Evolutionary conservation across 2,329 filamentous ascomycete species (phyloP).

Genomic region (Aureobasidium sp.): DNA sequence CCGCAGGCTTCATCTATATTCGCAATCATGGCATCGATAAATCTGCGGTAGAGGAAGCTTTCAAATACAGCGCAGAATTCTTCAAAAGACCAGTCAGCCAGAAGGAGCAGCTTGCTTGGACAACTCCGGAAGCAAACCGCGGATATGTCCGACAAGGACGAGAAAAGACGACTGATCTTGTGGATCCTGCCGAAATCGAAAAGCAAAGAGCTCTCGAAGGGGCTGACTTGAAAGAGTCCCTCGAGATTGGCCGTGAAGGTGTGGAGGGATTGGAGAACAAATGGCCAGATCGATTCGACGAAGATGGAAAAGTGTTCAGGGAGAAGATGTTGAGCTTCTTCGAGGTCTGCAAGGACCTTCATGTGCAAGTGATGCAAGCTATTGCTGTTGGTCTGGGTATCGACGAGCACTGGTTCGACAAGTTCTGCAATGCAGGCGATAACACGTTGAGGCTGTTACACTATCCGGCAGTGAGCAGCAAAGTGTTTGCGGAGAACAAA

Average conservation of each 20-base stretch:
- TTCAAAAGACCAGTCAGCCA: constrained; percentile 53
- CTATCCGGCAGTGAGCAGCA: constrained; percentile 47
- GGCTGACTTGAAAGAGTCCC: constrained; percentile 49
- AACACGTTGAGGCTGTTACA: constrained; percentile 43
- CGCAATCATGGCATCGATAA: constrained; percentile 65
- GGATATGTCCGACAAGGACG: constrained; percentile 44
- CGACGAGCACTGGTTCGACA: constrained; percentile 72
- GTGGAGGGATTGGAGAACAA: constrained; percentile 60
- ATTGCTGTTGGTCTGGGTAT: constrained; percentile 52
- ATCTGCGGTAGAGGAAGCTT: constrained; percentile 24
- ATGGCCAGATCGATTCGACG: constrained; percentile 53
- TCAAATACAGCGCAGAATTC: constrained; percentile 53
- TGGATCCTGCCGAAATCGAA: constrained; percentile 48
- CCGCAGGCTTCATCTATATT: constrained; percentile 82
- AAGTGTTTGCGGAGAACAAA: constrained; percentile 43
- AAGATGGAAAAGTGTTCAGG: constrained; percentile 57
- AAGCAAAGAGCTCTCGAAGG: constrained; percentile 42
- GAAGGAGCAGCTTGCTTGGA: constrained; percentile 62
- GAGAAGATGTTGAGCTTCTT: constrained; percentile 68
- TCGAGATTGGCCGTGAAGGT: constrained; percentile 54
- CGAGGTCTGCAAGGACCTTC: constrained; percentile 61
- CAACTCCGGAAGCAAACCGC: constrained; percentile 39
- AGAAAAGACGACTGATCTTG: constrained; percentile 59
- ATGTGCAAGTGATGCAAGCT: constrained; percentile 61
- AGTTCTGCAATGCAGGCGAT: constrained; percentile 63